These are phyloP conservation scores for Adansonia grandidieri DNA, from an alignment of 441 rosid species.

Conservation along the genomic window DNA sequence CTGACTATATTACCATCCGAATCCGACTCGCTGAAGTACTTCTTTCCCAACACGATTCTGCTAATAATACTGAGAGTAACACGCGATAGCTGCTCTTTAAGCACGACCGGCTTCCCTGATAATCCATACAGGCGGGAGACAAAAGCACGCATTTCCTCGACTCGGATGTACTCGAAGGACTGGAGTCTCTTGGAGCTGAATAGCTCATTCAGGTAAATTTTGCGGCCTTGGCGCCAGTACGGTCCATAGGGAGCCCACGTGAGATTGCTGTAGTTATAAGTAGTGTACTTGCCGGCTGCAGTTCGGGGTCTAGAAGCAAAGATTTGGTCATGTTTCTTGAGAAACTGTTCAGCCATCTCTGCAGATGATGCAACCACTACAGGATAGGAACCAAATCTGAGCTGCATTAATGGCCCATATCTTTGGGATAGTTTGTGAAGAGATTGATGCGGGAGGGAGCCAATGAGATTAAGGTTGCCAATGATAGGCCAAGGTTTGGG, in stretches of 20 bases:
- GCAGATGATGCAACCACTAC: conserved; percentile 36
- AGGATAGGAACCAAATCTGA: conserved; percentile 34
- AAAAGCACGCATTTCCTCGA: conserved; percentile 34
- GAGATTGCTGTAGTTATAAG: conserved; percentile 41
- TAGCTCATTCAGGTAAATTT: conserved; percentile 33
- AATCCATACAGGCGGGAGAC: not conserved
- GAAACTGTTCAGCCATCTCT: conserved; percentile 36
- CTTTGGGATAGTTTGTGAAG: conserved; percentile 37
- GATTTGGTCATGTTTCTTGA: conserved; percentile 37
- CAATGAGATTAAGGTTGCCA: conserved; percentile 46
- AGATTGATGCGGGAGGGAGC: conserved; percentile 45
- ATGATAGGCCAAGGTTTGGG: conserved; percentile 48
- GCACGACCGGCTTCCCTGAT: conserved; percentile 26
- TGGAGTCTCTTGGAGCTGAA: conserved; percentile 39
- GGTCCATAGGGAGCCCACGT: conserved; percentile 51
- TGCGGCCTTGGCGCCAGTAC: conserved; percentile 48
- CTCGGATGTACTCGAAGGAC: conserved; percentile 41
- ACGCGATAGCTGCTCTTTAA: conserved; percentile 37
- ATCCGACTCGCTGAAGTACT: conserved; percentile 26
- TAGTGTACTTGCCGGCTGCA: conserved; percentile 44
- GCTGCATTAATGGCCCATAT: conserved; percentile 44
- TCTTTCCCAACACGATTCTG: conserved; percentile 43
- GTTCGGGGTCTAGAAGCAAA: conserved; percentile 41
- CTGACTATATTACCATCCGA: conserved; percentile 11
- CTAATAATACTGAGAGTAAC: conserved; percentile 35